phyloP scores from a whole-genome alignment of 2,329 filamentous ascomycete species.

The Aspergillus ochraceus region DNA sequence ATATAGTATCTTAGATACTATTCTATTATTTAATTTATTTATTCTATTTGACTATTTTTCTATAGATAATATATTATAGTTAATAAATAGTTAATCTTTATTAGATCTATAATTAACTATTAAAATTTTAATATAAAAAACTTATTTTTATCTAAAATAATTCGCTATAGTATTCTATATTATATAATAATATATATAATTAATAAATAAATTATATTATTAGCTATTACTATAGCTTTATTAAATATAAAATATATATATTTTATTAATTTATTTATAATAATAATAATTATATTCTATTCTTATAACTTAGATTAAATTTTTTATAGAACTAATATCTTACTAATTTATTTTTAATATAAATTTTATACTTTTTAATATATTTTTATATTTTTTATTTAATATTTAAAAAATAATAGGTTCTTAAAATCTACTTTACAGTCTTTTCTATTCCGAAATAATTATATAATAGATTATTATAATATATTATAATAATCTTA shows the following conservation, averaged over 20 bases:
- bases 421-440: not conserved
- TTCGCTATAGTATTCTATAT: not conserved
- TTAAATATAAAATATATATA: too few relatives aligned
- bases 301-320: too few relatives aligned
- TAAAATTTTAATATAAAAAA: conserved; percentile 6
- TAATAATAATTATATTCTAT: too few relatives aligned
- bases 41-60: conserved; percentile 1
- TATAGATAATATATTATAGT: not conserved
- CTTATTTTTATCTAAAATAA: conserved; percentile 6
- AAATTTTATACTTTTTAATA: too few relatives aligned
- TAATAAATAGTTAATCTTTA: conserved; percentile 1
- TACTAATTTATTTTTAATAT: too few relatives aligned
- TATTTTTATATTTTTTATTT: too few relatives aligned
- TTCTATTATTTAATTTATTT: conserved; percentile 7
- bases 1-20: conserved; percentile 7
- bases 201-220: not conserved
- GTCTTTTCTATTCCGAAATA: not conserved
- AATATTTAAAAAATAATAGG: too few relatives aligned
- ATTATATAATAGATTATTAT: not conserved
- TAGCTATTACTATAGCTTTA: too few relatives aligned
- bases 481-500: conserved; percentile 1
- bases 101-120: not conserved
- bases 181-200: conserved; percentile 1
- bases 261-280: too few relatives aligned
- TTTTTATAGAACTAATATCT: too few relatives aligned